Evolutionary conservation across 176 grass and related monocot species (phyloP).

Genomic region (Oryza glaberrima): DNA sequence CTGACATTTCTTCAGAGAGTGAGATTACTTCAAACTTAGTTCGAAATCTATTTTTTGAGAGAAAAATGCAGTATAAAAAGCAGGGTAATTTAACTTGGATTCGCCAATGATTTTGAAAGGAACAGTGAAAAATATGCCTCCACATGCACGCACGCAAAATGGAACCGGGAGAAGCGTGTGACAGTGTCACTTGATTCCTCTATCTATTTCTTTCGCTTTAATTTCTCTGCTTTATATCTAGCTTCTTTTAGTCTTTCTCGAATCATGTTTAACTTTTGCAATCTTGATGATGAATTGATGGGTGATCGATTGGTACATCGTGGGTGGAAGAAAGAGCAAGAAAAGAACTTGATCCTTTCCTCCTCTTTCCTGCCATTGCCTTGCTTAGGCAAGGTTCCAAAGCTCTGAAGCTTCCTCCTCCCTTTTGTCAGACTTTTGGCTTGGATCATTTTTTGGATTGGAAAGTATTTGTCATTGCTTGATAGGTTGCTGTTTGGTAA

Average conservation of each 20-base stretch:
- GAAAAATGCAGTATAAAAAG: background rate
- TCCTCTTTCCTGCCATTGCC: conserved; percentile 43
- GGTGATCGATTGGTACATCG: background rate
- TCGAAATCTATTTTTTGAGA: background rate
- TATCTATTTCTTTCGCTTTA: background rate
- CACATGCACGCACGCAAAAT: background rate
- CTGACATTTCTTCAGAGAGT: background rate
- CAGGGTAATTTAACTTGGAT: too few species aligned
- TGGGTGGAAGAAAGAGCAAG: conserved; percentile 57
- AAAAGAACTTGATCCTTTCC: conserved; percentile 49
- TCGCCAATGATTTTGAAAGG: background rate
- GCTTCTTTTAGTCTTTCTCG: background rate
- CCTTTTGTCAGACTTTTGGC: conserved; percentile 6
- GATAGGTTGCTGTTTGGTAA: background rate
- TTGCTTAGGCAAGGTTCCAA: conserved; percentile 9
- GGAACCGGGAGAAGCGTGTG: background rate
- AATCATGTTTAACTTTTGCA: background rate
- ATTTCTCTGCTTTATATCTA: background rate
- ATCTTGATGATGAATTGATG: background rate
- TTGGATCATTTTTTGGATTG: background rate
- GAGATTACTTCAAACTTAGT: background rate
- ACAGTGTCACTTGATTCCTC: too few species aligned
- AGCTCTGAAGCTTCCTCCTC: conserved; percentile 20
- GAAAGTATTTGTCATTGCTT: too few species aligned
- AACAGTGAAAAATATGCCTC: background rate